Evolutionary conservation across 1,284 basidiomycete genomes (phyloP), one percentile per base, ranked within the genome.

Genomic region (Butyriboletus pseudospeciosus): DNA sequence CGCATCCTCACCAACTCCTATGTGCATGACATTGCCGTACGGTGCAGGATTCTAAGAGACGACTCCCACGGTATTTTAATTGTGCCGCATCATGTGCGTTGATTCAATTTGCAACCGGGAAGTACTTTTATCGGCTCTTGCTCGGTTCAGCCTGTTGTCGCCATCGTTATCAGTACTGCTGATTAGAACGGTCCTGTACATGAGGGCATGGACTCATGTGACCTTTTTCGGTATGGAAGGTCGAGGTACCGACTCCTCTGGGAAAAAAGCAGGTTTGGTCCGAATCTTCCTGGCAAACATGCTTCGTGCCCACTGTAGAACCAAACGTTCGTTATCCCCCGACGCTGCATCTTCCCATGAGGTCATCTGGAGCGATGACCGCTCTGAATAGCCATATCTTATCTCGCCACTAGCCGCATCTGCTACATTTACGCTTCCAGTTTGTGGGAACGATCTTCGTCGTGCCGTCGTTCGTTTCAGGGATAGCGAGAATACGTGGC

Each of bases 131-230:
- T 36, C 42, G 42, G 42, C 20, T n/a, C n/a, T 30, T 20, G 17
- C 45, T 57, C 51, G 57, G 57, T 26, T 54, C 34, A n/a, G 14
- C 32, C 26, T 40, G 20, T 25, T 32, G 43, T 62, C 45, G 14
- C 56, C 42, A 55, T 57, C 50, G 58, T 53, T 46, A 65, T 63
- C 61, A 53, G 49, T 32, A 9, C 28, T 35, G 14, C 41, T 57
- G 41, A 57, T 60, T 32, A 47, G 37, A 39, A 36, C 14, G 38
- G 39, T 20, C 25, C 25, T 20, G 35, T 28, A 23, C 25, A 7
- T 50, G 47, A 59, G 47, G 36, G 50, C 53, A 61, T 53, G 40
- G 20, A 35, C 37, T 25, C 34, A 55, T 49, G 49, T 39, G 42
- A 28, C 43, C 32, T 23, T 46, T 14, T 38, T 53, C 17, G 37